Evolutionary conservation across 140 eudicot genomes (phyloP).

Genomic region (Ambrosia hybrid): DNA sequence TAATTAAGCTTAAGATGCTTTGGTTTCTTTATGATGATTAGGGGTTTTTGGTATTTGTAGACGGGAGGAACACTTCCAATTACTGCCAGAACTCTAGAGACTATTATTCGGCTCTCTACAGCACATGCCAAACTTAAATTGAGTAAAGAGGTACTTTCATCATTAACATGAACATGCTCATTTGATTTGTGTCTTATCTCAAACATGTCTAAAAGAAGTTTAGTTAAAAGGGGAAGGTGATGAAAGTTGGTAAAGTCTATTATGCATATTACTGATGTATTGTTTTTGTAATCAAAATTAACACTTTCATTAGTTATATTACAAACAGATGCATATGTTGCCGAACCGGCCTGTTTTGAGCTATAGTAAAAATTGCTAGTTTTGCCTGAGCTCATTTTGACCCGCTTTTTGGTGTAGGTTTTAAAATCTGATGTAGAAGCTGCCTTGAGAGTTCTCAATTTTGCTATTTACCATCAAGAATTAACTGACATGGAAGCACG

Average conservation of each 20-base stretch:
- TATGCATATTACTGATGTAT: slow-evolving; percentile 1
- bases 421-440: slow-evolving; percentile 86
- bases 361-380: not conserved
- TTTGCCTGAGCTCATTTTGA: not conserved
- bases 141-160: slow-evolving; percentile 73
- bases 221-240: slow-evolving; percentile 67
- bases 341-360: not conserved
- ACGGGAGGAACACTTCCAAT: slow-evolving; percentile 97
- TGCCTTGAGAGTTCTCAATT: slow-evolving; percentile 90
- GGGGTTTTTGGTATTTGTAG: slow-evolving; percentile 32
- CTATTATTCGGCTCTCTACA: slow-evolving; percentile 89
- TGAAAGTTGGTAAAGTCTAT: slow-evolving; percentile 34
- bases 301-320: not conserved
- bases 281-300: not conserved
- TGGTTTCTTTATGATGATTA: not conserved
- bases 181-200: slow-evolving; percentile 1
- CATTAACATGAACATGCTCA: not conserved
- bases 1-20: slow-evolving; percentile 2
- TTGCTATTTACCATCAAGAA: slow-evolving; percentile 96
- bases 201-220: not conserved
- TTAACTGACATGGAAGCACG: slow-evolving; percentile 96
- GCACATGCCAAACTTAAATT: slow-evolving; percentile 96
- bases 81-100: slow-evolving; percentile 97
- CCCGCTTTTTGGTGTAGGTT: slow-evolving; percentile 45
- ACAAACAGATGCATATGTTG: no score